phyloP scores from a whole-genome alignment of 2,329 filamentous ascomycete species.

The Aurifilum marmelostoma region DNA sequence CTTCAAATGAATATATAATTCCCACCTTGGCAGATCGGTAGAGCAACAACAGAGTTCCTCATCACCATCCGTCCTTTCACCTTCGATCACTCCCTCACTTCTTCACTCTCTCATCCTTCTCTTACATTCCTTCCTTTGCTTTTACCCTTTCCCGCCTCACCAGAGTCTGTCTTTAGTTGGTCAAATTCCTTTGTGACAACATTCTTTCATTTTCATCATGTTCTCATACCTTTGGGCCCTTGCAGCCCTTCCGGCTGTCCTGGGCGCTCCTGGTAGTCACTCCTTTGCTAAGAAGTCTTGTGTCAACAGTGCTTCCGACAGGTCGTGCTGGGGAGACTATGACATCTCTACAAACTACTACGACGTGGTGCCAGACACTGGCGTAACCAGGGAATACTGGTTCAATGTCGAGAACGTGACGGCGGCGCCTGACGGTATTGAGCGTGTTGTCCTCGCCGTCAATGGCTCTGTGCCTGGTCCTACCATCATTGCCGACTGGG shows the following conservation, averaged over 20 bases:
- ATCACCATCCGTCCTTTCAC: constrained; percentile 1
- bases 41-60: not conserved
- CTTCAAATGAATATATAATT: not conserved
- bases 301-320: constrained; percentile 34
- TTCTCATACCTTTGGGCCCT: constrained; percentile 16
- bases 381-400: constrained; percentile 55
- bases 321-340: constrained; percentile 30
- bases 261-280: constrained; percentile 10
- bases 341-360: constrained; percentile 53
- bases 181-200: not conserved
- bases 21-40: not conserved
- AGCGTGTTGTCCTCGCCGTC: constrained; percentile 47
- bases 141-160: no score
- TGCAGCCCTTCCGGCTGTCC: constrained; percentile 2
- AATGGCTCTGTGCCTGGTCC: constrained; percentile 63
- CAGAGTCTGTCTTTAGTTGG: constrained; percentile 7
- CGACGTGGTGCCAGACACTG: constrained; percentile 47
- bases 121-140: not conserved
- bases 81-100: not conserved
- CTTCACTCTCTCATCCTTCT: not conserved
- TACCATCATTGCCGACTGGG: constrained; percentile 61
- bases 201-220: constrained; percentile 9
- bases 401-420: constrained; percentile 46
- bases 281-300: constrained; percentile 15
- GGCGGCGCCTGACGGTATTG: constrained; percentile 50